Conservation (phyloP, 768 basidiomycete species). For the Lepiota venenata region DNA sequence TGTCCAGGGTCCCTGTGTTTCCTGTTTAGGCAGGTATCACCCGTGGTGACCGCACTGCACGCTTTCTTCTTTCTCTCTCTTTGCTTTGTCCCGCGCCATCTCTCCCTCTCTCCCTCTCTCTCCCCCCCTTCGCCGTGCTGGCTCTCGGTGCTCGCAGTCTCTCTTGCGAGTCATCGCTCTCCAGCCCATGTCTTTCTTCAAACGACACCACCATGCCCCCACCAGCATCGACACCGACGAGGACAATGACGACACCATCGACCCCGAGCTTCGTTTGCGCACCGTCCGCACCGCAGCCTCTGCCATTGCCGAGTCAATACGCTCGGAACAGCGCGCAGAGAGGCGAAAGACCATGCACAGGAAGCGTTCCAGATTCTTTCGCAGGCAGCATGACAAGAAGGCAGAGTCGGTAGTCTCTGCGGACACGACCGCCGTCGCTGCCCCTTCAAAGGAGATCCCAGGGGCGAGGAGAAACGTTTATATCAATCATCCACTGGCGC, state of each 20-base stretch:
- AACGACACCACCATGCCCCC: slow-evolving; percentile 31
- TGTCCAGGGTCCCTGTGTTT: neutral
- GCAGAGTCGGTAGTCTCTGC: slow-evolving; percentile 21
- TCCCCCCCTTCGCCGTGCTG: slow-evolving; percentile 10
- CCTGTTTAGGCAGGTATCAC: neutral
- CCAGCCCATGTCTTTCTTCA: slow-evolving; percentile 33
- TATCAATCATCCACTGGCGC: slow-evolving; percentile 68
- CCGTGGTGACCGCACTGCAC: neutral
- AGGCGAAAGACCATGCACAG: slow-evolving; percentile 45
- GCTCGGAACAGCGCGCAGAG: slow-evolving; percentile 68
- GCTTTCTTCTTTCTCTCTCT: too few relatives aligned
- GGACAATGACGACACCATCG: slow-evolving; percentile 66
- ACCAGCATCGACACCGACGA: slow-evolving; percentile 48
- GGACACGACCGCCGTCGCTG: slow-evolving; percentile 19
- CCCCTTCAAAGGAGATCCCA: slow-evolving; percentile 35
- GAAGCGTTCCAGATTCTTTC: slow-evolving; percentile 61
- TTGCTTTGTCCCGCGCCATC: neutral
- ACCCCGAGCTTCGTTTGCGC: slow-evolving; percentile 83
- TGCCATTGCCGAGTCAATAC: slow-evolving; percentile 83
- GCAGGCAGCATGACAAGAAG: slow-evolving; percentile 47
- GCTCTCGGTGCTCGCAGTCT: slow-evolving; percentile 7
- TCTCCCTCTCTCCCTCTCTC: neutral
- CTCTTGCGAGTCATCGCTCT: neutral
- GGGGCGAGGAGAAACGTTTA: slow-evolving; percentile 73
- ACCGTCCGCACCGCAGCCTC: slow-evolving; percentile 93